phyloP scores from a whole-genome alignment of 2,329 filamentous ascomycete genomes.

The Pestalotiopsis sp. region DNA sequence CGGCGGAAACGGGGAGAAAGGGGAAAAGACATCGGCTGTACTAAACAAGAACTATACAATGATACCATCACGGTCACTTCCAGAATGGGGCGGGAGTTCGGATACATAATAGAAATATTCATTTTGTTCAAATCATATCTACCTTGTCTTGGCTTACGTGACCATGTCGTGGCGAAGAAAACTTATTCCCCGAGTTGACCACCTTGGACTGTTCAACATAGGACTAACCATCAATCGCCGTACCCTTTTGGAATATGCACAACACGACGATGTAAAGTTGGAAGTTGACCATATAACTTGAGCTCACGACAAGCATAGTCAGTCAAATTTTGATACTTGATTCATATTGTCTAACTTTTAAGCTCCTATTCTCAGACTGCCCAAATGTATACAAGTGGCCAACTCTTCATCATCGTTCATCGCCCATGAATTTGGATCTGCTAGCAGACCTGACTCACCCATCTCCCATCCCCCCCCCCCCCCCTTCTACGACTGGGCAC shows the following conservation, averaged over 20 bases:
- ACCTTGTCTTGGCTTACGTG: not conserved
- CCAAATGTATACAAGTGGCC: not conserved
- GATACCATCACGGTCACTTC: conserved; percentile 9
- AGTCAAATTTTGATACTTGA: not conserved
- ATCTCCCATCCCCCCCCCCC: not conserved
- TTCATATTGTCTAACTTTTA: conserved; percentile 4
- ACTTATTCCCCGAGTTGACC: not conserved
- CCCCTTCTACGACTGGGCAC: not conserved
- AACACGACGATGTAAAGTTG: not conserved
- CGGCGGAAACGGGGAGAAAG: not conserved
- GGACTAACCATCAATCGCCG: too few species aligned
- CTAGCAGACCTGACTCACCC: not conserved
- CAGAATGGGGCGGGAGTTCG: not conserved
- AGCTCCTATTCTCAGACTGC: not conserved
- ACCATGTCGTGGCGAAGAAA: not conserved
- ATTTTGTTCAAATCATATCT: conserved; percentile 1
- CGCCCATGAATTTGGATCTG: not conserved
- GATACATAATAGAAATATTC: not conserved
- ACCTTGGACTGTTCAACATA: not conserved
- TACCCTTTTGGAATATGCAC: not conserved
- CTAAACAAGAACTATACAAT: conserved; percentile 1
- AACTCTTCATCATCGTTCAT: not conserved
- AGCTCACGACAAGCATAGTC: not conserved
- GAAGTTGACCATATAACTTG: not conserved
- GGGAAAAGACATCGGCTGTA: not conserved